A percentile compares a stretch with the other conserved stretches of the same genome.
Evolutionary conservation across 2,329 filamentous ascomycete species (phyloP).

Genomic region (Periconia digitata): DNA sequence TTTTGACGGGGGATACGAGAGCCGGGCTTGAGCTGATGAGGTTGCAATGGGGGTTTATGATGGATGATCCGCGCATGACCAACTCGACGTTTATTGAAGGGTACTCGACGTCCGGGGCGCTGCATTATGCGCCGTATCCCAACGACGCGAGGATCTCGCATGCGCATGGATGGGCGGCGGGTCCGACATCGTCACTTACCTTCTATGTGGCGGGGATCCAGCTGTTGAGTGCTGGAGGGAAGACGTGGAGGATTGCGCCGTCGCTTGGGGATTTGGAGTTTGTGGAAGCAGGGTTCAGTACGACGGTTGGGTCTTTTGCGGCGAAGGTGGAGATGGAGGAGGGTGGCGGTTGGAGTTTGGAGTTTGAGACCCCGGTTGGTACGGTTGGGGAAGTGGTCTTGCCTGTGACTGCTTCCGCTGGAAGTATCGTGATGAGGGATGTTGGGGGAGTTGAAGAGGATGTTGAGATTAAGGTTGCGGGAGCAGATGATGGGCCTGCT

Average conservation of each 20-base stretch:
- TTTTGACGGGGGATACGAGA: slow-evolving; percentile 43
- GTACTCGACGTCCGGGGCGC: slow-evolving; percentile 48
- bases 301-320: slow-evolving; percentile 40
- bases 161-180: slow-evolving; percentile 56
- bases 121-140: slow-evolving; percentile 54
- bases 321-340: slow-evolving; percentile 27
- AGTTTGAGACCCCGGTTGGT: slow-evolving; percentile 33
- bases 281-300: slow-evolving; percentile 44
- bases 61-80: slow-evolving; percentile 56
- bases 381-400: slow-evolving; percentile 33
- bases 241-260: slow-evolving; percentile 44
- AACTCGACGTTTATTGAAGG: slow-evolving; percentile 57
- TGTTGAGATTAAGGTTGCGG: slow-evolving; percentile 16
- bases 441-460: slow-evolving; percentile 16
- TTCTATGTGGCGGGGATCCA: slow-evolving; percentile 47
- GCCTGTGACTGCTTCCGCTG: slow-evolving; percentile 21
- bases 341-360: slow-evolving; percentile 18
- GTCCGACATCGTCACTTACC: slow-evolving; percentile 49
- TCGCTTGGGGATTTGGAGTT: slow-evolving; percentile 38
- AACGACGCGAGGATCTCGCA: slow-evolving; percentile 53
- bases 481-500: slow-evolving; percentile 16
- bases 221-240: slow-evolving; percentile 39
- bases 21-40: slow-evolving; percentile 49
- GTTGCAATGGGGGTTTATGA: slow-evolving; percentile 59
- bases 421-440: slow-evolving; percentile 21